These are phyloP conservation scores for Neonectria hederae DNA, from an alignment of 2,329 filamentous ascomycete genomes.

Conservation along the genomic window DNA sequence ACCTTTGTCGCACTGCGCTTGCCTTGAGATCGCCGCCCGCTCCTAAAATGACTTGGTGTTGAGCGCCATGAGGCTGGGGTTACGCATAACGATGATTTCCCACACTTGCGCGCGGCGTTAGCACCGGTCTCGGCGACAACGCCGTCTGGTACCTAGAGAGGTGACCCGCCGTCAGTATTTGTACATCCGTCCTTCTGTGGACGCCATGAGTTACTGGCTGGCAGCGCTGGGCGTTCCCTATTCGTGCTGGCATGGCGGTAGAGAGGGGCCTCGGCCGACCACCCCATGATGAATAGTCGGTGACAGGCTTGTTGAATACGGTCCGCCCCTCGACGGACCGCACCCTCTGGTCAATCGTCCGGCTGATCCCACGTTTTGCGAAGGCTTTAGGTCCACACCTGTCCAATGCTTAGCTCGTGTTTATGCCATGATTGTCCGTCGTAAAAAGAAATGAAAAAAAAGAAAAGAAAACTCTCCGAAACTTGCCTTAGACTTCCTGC, in stretches of 20 bases:
- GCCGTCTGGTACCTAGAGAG: conserved; percentile 16
- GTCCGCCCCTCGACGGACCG: conserved; percentile 28
- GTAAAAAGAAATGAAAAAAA: conserved; percentile 2
- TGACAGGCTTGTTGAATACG: conserved; percentile 13
- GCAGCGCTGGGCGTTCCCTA: background rate
- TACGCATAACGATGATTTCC: conserved; percentile 32
- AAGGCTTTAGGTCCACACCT: conserved; percentile 4
- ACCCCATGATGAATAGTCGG: conserved; percentile 13
- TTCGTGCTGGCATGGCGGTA: background rate
- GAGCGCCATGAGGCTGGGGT: conserved; percentile 5
- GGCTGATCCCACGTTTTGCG: conserved; percentile 21
- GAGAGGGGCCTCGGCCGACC: conserved; percentile 6
- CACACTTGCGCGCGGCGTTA: conserved; percentile 30
- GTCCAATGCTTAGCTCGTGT: background rate
- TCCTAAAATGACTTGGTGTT: background rate
- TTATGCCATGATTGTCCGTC: background rate
- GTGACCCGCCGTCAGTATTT: conserved; percentile 2
- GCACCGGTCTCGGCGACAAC: conserved; percentile 25
- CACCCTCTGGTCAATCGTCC: conserved; percentile 10
- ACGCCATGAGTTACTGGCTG: background rate
- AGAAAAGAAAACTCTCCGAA: conserved; percentile 1
- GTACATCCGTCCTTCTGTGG: background rate
- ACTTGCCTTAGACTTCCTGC: background rate
- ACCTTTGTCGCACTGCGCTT: conserved; percentile 10
- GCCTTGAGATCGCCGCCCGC: conserved; percentile 1